These are phyloP conservation scores for Ophiobolus disseminans DNA, from an alignment of 2,329 filamentous ascomycete species.

Conservation along the genomic window DNA sequence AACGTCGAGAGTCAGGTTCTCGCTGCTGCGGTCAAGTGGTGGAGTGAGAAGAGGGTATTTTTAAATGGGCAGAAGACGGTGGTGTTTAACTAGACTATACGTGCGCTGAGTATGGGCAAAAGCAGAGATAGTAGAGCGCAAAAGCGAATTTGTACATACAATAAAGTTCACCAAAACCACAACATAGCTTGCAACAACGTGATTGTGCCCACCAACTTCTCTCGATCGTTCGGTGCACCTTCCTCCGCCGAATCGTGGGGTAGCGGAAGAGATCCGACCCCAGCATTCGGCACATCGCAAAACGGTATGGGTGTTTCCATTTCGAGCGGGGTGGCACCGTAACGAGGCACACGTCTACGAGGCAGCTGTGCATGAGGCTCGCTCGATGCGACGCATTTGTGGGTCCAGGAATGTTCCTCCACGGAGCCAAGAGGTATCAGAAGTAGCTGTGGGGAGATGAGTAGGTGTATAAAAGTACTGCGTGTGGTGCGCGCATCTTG, in stretches of 20 bases:
- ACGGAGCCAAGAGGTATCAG: not conserved
- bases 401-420: not conserved
- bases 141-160: constrained; percentile 1
- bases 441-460: not conserved
- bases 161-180: not conserved
- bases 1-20: constrained; percentile 86
- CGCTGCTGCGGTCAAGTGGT: constrained; percentile 83
- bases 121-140: not conserved
- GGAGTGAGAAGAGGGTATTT: constrained; percentile 78
- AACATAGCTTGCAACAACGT: not conserved
- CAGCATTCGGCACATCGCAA: not conserved
- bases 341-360: constrained; percentile 20
- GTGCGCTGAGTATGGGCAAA: not conserved
- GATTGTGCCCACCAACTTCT: not conserved
- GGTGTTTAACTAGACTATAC: constrained; percentile 65
- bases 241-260: too few species aligned
- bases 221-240: too few species aligned
- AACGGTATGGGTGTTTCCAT: not conserved
- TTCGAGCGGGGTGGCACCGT: constrained; percentile 5
- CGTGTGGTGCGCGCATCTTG: too few species aligned
- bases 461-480: too few species aligned
- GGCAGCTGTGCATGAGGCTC: constrained; percentile 14
- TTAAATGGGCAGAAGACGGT: constrained; percentile 82
- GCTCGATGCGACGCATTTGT: constrained; percentile 11
- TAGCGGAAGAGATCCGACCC: too few species aligned